Evolutionary conservation across 352 stramenopile genomes (phyloP).

Genomic region (Plasmopara viticola): DNA sequence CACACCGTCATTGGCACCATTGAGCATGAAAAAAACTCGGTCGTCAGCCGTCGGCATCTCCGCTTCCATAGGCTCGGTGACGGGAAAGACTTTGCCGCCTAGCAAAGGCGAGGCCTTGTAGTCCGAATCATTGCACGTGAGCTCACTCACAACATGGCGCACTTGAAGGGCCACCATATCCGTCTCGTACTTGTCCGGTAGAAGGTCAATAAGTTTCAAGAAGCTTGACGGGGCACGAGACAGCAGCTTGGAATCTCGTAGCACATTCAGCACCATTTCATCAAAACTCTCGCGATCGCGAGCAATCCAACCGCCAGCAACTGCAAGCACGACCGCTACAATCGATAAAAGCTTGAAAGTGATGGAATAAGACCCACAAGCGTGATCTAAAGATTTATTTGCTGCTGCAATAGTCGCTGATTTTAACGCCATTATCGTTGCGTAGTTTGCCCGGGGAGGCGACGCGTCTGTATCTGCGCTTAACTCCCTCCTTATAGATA

Average conservation of each 20-base stretch:
- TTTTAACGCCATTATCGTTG: background rate
- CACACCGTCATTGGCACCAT: conserved; percentile 68
- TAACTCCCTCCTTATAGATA: too few relatives aligned
- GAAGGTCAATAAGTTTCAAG: conserved; percentile 3
- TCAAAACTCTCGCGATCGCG: conserved; percentile 9
- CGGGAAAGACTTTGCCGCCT: conserved; percentile 28
- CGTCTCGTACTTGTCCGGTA: conserved; percentile 55
- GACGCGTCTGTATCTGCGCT: too few relatives aligned
- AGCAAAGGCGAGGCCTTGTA: conserved; percentile 34
- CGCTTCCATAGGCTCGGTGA: conserved; percentile 55
- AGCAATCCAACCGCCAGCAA: conserved; percentile 12
- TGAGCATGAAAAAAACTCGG: conserved; percentile 81
- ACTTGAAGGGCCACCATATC: conserved; percentile 35
- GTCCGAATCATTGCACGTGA: conserved; percentile 28
- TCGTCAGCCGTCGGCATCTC: conserved; percentile 24
- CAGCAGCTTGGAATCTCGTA: conserved; percentile 12
- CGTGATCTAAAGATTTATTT: background rate
- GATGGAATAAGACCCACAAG: conserved; percentile 1
- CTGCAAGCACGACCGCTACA: conserved; percentile 9
- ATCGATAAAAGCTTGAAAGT: conserved; percentile 18
- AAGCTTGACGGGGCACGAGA: conserved; percentile 4
- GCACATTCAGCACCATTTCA: conserved; percentile 14
- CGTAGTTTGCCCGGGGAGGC: too few relatives aligned
- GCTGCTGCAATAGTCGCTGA: background rate
- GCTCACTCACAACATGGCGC: conserved; percentile 30